phyloP scores from a whole-genome alignment of 139 green algal species.

The Chlorella vulgaris region DNA sequence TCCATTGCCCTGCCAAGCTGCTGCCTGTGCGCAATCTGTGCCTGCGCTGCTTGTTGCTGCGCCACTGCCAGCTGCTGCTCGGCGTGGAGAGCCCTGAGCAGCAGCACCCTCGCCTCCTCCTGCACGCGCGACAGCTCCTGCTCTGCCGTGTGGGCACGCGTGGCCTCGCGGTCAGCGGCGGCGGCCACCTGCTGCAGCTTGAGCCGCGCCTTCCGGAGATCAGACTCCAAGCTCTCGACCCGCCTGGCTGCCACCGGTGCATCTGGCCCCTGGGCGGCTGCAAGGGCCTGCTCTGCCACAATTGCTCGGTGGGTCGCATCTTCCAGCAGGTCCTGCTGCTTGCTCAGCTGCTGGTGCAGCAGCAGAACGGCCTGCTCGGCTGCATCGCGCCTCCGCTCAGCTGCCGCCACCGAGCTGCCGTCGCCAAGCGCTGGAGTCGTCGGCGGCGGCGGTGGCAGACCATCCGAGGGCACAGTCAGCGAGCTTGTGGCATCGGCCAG shows the following conservation, averaged over 20 bases:
- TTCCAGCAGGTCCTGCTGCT: not conserved
- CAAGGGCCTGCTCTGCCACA: not conserved
- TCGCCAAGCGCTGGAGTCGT: too few relatives aligned
- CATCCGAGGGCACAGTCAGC: too few relatives aligned
- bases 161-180: not conserved
- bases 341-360: not conserved
- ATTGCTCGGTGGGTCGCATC: not conserved
- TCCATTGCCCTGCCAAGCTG: not conserved
- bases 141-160: not conserved
- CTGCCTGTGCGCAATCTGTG: not conserved
- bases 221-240: not conserved
- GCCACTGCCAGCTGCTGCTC: not conserved
- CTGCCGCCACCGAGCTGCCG: too few relatives aligned
- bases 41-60: not conserved
- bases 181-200: not conserved
- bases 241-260: not conserved
- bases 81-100: too few relatives aligned
- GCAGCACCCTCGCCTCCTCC: not conserved
- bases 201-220: not conserved
- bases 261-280: not conserved
- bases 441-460: too few relatives aligned
- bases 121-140: not conserved
- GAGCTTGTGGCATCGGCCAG: too few relatives aligned
- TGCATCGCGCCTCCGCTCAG: not conserved
- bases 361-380: not conserved